A percentile compares a stretch with the other conserved stretches of the same genome.
Conservation (phyloP, 1,139 yeast genomes). For the Yamadazyma pseudoaaseri region DNA sequence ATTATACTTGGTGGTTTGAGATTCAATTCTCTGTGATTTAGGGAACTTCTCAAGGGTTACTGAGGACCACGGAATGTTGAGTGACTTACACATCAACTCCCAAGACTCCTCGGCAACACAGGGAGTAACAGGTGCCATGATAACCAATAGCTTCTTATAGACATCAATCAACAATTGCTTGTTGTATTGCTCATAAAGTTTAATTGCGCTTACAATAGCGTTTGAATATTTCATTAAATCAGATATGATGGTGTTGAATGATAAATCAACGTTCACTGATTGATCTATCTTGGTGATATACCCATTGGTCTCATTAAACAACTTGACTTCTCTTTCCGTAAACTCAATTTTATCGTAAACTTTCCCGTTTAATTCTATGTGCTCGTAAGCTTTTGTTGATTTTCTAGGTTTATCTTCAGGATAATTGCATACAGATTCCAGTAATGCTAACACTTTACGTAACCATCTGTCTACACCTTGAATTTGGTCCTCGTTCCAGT, state of each 20-base stretch:
- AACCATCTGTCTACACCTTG: conserved; percentile 89
- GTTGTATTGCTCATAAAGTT: conserved; percentile 22
- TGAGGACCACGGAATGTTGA: conserved; percentile 42
- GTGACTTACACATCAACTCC: conserved; percentile 45
- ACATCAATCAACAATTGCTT: conserved; percentile 36
- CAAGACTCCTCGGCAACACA: conserved; percentile 81
- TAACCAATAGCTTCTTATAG: conserved; percentile 51
- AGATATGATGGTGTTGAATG: conserved; percentile 82
- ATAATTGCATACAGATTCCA: conserved; percentile 17
- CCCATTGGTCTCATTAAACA: conserved; percentile 60
- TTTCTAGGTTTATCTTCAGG: conserved; percentile 1
- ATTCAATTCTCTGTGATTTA: conserved; percentile 29
- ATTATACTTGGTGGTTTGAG: conserved; percentile 40
- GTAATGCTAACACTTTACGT: conserved; percentile 52
- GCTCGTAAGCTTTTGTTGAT: conserved; percentile 6
- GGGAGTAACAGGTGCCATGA: conserved; percentile 78
- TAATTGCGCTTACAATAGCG: conserved; percentile 39
- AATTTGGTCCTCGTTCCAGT: conserved; percentile 89
- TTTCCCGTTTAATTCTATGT: conserved; percentile 24
- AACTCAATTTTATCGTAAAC: conserved; percentile 19
- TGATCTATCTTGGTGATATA: conserved; percentile 50
- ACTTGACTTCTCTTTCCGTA: conserved; percentile 45
- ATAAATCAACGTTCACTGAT: conserved; percentile 57
- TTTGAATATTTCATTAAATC: conserved; percentile 87
- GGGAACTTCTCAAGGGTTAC: conserved; percentile 62